Percentiles rank a stretch among this genome's conserved stretches.
These are phyloP conservation scores for Naganishia onofrii DNA, from an alignment of 768 basidiomycete genomes.

Conservation along the genomic window DNA sequence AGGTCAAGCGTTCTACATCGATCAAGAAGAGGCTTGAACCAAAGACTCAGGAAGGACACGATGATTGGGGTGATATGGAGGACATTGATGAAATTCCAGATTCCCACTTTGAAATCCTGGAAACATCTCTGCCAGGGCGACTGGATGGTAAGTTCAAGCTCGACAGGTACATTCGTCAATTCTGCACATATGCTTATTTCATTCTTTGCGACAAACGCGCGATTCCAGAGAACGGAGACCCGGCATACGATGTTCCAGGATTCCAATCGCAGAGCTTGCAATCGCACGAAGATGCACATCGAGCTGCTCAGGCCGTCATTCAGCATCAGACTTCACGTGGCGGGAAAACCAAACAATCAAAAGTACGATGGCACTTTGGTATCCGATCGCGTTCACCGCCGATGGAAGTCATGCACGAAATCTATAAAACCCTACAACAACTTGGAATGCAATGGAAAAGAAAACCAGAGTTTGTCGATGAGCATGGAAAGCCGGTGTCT, in stretches of 20 bases:
- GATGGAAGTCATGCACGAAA: constrained; percentile 99
- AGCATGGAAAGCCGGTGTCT: constrained; percentile 56
- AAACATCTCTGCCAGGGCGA: constrained; percentile 71
- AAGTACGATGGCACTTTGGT: constrained; percentile 96
- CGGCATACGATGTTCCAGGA: constrained; percentile 28
- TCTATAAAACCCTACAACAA: constrained; percentile 83
- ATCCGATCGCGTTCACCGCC: constrained; percentile 86
- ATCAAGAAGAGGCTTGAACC: constrained; percentile 54
- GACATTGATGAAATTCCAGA: constrained; percentile 59
- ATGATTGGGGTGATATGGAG: constrained; percentile 61
- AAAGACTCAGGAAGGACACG: constrained; percentile 77
- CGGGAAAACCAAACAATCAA: constrained; percentile 63
- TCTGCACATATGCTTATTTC: not conserved
- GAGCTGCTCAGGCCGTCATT: constrained; percentile 45
- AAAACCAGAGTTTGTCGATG: constrained; percentile 61
- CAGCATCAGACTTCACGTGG: constrained; percentile 27
- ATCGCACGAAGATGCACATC: constrained; percentile 45
- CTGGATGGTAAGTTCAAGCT: constrained; percentile 39
- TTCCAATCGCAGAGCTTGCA: constrained; percentile 31
- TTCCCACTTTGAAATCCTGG: constrained; percentile 81
- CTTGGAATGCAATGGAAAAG: constrained; percentile 97
- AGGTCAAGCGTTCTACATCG: constrained; percentile 24
- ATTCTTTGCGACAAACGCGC: not conserved
- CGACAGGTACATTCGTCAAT: not conserved
- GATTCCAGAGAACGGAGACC: constrained; percentile 28